Conservation (phyloP, 345 rosid species). For the Corchorus olitorius region DNA sequence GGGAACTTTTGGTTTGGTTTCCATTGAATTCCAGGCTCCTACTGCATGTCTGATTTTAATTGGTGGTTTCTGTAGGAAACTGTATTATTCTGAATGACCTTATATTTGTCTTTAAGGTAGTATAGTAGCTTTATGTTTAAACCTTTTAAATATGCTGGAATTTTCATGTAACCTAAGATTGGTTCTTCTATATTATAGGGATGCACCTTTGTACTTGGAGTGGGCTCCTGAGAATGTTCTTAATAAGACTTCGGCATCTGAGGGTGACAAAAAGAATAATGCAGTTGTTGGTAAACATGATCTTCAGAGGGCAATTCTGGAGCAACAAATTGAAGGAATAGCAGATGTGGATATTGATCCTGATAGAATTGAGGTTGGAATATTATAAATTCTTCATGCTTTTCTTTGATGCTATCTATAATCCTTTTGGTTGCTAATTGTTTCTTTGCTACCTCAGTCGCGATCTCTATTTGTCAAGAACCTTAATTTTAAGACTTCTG, state of each 20-base stretch:
- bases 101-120: neutral
- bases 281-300: conserved; percentile 56
- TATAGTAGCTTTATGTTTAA: neutral
- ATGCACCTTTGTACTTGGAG: conserved; percentile 88
- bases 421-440: conserved; percentile 11
- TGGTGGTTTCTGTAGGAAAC: neutral
- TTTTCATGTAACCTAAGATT: conserved; percentile 16
- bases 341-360: conserved; percentile 65
- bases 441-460: conserved; percentile 58
- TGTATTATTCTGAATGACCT: neutral
- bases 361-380: conserved; percentile 76
- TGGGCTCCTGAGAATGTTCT: conserved; percentile 91
- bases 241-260: conserved; percentile 37
- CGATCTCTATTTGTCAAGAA: conserved; percentile 85
- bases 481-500: conserved; percentile 87
- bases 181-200: conserved; percentile 48
- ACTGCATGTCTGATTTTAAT: neutral
- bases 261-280: conserved; percentile 36
- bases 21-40: neutral
- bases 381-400: conserved; percentile 7
- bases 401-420: neutral
- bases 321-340: conserved; percentile 65
- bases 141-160: conserved; percentile 7
- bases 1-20: neutral
- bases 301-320: conserved; percentile 60